A percentile compares a stretch with the other conserved stretches of the same genome.
These are phyloP conservation scores for Plasmodium fragile DNA, from an alignment of 169 alveolate species.

Conservation along the genomic window DNA sequence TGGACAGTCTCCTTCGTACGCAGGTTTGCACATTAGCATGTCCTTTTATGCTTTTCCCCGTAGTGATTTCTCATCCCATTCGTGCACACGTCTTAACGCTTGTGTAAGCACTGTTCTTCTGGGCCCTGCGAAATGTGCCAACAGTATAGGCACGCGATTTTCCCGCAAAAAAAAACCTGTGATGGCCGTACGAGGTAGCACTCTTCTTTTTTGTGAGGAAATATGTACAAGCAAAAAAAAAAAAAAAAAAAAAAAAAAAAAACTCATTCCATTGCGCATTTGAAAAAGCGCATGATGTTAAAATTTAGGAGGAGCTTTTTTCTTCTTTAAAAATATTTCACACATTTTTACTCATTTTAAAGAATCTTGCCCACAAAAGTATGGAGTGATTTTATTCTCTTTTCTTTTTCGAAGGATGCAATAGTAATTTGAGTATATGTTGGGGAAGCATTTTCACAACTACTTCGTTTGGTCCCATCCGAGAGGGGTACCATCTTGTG, in stretches of 20 bases:
- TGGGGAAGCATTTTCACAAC: neutral
- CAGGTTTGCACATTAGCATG: neutral
- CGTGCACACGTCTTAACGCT: neutral
- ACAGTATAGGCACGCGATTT: neutral
- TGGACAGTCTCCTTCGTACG: neutral
- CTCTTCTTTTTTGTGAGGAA: neutral
- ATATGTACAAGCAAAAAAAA: neutral
- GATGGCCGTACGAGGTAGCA: neutral
- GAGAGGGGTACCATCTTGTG: neutral
- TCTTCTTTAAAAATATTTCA: neutral
- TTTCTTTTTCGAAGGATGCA: neutral
- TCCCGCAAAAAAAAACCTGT: neutral
- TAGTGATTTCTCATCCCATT: neutral
- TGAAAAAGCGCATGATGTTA: neutral
- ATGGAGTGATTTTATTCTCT: neutral
- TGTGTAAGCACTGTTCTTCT: neutral
- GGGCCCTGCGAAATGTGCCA: neutral
- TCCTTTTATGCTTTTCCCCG: neutral
- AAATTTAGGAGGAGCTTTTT: neutral
- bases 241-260: neutral
- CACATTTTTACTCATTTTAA: neutral
- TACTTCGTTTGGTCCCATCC: neutral
- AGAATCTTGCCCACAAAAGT: neutral
- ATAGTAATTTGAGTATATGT: neutral
- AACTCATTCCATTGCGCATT: neutral